phyloP scores from a whole-genome alignment of 2,329 filamentous ascomycete species.

The Phoma sp. region DNA sequence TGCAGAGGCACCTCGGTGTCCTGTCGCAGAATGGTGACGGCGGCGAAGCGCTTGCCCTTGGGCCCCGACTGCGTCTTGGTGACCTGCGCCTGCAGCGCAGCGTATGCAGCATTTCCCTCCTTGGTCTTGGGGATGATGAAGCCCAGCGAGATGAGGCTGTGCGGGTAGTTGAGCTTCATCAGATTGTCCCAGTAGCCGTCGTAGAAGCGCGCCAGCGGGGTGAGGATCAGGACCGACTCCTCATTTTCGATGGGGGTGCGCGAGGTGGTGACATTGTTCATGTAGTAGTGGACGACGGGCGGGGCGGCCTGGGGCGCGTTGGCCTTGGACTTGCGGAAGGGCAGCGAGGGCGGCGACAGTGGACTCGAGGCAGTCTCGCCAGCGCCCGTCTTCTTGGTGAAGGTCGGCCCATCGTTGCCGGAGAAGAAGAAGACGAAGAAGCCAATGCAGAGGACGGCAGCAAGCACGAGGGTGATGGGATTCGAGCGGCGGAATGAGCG shows the following conservation, averaged over 20 bases:
- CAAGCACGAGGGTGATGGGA: constrained; percentile 75
- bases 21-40: constrained; percentile 91
- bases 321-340: constrained; percentile 70
- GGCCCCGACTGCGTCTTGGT: constrained; percentile 83
- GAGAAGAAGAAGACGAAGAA: constrained; percentile 66
- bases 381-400: constrained; percentile 56
- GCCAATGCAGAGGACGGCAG: constrained; percentile 71
- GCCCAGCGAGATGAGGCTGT: constrained; percentile 90
- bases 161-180: constrained; percentile 81
- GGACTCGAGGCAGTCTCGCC: constrained; percentile 68
- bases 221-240: constrained; percentile 89
- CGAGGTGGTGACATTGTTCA: constrained; percentile 92
- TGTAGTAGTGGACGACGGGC: constrained; percentile 88
- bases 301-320: constrained; percentile 69
- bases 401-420: constrained; percentile 61
- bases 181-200: constrained; percentile 96
- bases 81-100: constrained; percentile 82
- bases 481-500: constrained; percentile 80
- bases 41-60: constrained; percentile 83
- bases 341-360: constrained; percentile 75
- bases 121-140: constrained; percentile 96
- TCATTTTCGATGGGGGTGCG: constrained; percentile 74
- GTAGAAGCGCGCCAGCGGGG: constrained; percentile 92
- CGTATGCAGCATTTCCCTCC: constrained; percentile 86
- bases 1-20: constrained; percentile 84